phyloP scores from a whole-genome alignment of 768 basidiomycete species.

The Mycena belliarum region DNA sequence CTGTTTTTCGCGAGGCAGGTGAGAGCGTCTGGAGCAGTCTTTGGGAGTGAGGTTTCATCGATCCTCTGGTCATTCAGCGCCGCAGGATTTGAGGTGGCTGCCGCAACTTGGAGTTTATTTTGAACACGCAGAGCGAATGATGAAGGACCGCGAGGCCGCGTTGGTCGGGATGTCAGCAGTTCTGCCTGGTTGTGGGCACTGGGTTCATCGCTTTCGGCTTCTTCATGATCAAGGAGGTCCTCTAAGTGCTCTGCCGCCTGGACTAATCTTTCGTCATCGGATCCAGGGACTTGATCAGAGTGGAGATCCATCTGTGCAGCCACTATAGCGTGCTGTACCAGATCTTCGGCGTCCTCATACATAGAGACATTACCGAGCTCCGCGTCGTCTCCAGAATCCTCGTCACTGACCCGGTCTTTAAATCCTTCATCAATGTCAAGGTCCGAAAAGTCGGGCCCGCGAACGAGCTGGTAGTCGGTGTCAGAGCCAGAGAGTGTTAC shows the following conservation, averaged over 20 bases:
- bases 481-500: background rate
- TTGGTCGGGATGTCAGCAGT: slow-evolving; percentile 21
- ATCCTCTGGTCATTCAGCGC: background rate
- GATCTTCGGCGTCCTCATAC: slow-evolving; percentile 36
- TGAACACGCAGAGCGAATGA: slow-evolving; percentile 47
- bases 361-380: slow-evolving; percentile 28
- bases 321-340: slow-evolving; percentile 35
- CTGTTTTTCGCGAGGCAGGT: background rate
- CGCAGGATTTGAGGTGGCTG: background rate
- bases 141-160: slow-evolving; percentile 30
- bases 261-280: background rate
- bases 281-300: background rate
- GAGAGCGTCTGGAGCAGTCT: background rate
- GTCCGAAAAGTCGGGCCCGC: background rate
- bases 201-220: background rate
- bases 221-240: slow-evolving; percentile 4
- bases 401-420: background rate
- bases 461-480: background rate
- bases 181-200: slow-evolving; percentile 17
- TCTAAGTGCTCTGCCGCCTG: background rate
- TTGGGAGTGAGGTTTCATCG: background rate
- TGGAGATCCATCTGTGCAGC: slow-evolving; percentile 27
- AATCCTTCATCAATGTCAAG: slow-evolving; percentile 3
- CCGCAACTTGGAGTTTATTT: slow-evolving; percentile 34
- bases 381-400: background rate